These are phyloP conservation scores for Laetiporus sulphureus DNA, from an alignment of 1,284 basidiomycete genomes.

Conservation along the genomic window DNA sequence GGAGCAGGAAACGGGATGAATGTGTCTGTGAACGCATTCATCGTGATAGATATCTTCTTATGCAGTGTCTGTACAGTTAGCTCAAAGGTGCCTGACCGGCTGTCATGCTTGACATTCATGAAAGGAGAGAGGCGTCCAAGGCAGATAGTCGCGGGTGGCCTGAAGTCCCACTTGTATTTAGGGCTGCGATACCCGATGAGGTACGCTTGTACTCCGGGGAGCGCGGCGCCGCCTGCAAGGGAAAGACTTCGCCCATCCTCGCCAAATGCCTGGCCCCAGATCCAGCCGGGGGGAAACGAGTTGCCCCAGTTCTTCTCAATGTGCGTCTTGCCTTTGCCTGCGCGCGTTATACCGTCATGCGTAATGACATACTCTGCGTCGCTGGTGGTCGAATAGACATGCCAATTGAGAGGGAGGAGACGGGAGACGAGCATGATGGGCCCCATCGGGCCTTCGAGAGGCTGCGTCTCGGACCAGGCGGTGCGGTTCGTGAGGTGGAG, in stretches of 20 bases:
- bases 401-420: constrained; percentile 22
- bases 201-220: constrained; percentile 21
- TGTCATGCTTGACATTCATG: constrained; percentile 15
- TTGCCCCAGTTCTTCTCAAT: constrained; percentile 25
- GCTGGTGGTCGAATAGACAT: constrained; percentile 18
- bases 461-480: constrained; percentile 13
- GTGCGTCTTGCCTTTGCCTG: constrained; percentile 15
- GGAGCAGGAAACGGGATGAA: constrained; percentile 19
- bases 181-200: constrained; percentile 22
- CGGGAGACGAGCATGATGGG: constrained; percentile 13
- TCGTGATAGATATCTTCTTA: constrained; percentile 13
- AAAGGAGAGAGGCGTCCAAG: constrained; percentile 14
- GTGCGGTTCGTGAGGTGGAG: constrained; percentile 12
- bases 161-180: constrained; percentile 17
- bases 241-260: constrained; percentile 10
- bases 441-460: constrained; percentile 20
- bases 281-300: constrained; percentile 21
- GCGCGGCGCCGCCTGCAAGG: constrained; percentile 19
- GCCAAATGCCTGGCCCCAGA: constrained; percentile 21
- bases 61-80: constrained; percentile 12
- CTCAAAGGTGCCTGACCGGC: constrained; percentile 10
- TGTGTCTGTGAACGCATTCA: constrained; percentile 14
- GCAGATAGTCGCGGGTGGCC: constrained; percentile 15
- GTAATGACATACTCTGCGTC: constrained; percentile 13
- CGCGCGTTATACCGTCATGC: constrained; percentile 7